Base-by-base conservation (phyloP, 2,329 filamentous ascomycete species). In the Fusarium pseudonygamai region DNA sequence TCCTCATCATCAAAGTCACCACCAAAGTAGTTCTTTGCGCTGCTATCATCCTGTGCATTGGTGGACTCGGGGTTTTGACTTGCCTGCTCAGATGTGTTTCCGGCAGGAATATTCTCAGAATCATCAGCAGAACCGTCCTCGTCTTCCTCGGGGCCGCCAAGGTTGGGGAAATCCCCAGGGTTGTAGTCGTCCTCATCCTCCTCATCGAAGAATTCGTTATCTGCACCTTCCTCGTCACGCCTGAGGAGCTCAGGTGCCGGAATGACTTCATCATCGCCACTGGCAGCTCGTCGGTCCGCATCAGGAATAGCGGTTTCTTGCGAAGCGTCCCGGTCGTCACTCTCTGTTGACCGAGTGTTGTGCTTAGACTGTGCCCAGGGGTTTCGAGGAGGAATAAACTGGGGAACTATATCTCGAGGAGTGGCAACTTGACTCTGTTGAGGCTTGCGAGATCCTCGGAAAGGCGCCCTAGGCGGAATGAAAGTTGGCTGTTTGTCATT, bases 381-480 rank as follows among this genome's bases (percentile, higher is more conserved):
- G 46, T 70, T 70, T 26, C 40, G 57, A 6, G 67, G 67, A 18
- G 67, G 59, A 13, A 70, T 49, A 32, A 69, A 69, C 22, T 43
- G 11, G 6, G 66, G 67, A 8, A 69, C 26, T 16, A 46, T 69
- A 22, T 69, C 66, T 42, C 67, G 56, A 28, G 66, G 66, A 28
- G 69, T 45, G n/a, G 34, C 26, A 20, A 42, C 28, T 43, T 59
- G 60, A 11, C 50, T 55, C 13, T 53, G 49, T 28, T 56, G 45
- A 34, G 70, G 57, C 24, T 71, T 67, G n/a, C 57, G 43, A 46
- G 60, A 30, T 13, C 40, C 45, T 39, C 50, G 34, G 26, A 74
- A 74, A 22, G 71, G 71, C 7, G 71, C 52, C 37, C 58, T 71
- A 22, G 71, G 71, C 20, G 67, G 68, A n/a, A 71, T 71, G 26